Percentiles rank a stretch among this genome's conserved stretches.
Evolutionary conservation across 768 basidiomycete genomes (phyloP).

Genomic region (Amanita phalloides): DNA sequence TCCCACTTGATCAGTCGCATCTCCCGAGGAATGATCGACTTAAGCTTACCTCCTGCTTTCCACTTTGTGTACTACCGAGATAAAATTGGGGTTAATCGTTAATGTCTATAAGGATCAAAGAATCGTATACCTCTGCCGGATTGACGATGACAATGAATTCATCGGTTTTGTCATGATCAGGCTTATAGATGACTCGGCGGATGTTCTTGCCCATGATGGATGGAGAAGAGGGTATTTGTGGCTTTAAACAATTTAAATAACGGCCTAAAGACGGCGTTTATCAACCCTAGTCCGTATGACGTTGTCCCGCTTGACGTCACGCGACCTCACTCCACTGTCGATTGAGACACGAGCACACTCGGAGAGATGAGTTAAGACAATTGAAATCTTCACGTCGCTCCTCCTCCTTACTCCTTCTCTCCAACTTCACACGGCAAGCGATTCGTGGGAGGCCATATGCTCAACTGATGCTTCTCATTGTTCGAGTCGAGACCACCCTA

Average conservation of each 20-base stretch:
- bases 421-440: background rate
- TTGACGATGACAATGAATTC: constrained; percentile 68
- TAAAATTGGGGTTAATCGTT: background rate
- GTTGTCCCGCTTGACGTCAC: constrained; percentile 15
- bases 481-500: constrained; percentile 15
- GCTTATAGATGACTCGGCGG: constrained; percentile 73
- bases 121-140: constrained; percentile 42
- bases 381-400: no score
- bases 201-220: constrained; percentile 33
- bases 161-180: constrained; percentile 58
- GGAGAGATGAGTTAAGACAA: no score
- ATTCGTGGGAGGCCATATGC: constrained; percentile 3
- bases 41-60: constrained; percentile 61
- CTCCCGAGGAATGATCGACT: constrained; percentile 9
- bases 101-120: background rate
- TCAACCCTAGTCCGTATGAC: background rate
- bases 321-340: constrained; percentile 8
- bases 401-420: no score
- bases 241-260: background rate
- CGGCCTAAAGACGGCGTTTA: background rate
- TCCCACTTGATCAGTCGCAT: constrained; percentile 8
- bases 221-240: background rate
- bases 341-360: no score
- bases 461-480: constrained; percentile 1
- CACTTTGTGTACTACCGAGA: constrained; percentile 57